Evolutionary conservation across 1,284 basidiomycete species (phyloP).

Genomic region (Apiotrichum brassicae): DNA sequence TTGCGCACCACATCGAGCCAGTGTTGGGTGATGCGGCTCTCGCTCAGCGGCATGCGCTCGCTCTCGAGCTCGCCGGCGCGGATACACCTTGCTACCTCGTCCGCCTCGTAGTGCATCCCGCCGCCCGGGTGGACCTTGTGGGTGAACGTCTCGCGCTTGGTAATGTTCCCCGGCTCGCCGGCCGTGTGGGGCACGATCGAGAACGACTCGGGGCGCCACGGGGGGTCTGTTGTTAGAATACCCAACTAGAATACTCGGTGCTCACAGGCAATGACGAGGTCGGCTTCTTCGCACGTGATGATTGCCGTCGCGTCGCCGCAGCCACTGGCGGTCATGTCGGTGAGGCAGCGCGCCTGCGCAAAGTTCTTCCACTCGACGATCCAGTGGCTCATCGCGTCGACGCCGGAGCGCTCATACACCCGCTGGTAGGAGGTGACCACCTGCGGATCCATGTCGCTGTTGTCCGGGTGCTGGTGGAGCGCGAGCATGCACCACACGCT

Average conservation of each 20-base stretch:
- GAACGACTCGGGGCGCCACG: constrained; percentile 29
- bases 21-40: constrained; percentile 69
- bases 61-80: constrained; percentile 70
- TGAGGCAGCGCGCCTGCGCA: constrained; percentile 28
- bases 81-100: constrained; percentile 72
- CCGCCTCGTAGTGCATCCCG: constrained; percentile 47
- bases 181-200: constrained; percentile 49
- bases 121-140: constrained; percentile 53
- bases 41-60: constrained; percentile 63
- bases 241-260: constrained; percentile 8
- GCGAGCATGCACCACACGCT: constrained; percentile 73
- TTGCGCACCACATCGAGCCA: constrained; percentile 69
- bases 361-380: constrained; percentile 59
- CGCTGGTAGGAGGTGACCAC: constrained; percentile 44
- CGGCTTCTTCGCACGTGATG: constrained; percentile 37
- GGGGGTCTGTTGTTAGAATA: constrained; percentile 22
- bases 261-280: constrained; percentile 36
- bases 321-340: constrained; percentile 28
- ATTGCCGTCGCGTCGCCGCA: constrained; percentile 23
- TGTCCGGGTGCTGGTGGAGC: constrained; percentile 66
- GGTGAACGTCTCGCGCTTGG: constrained; percentile 47
- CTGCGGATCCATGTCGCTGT: constrained; percentile 56
- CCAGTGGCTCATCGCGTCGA: constrained; percentile 50
- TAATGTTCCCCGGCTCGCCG: constrained; percentile 38
- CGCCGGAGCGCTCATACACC: constrained; percentile 61